Base-by-base conservation (phyloP, 2,329 filamentous ascomycete genomes). In the Ramichloridium luteum region DNA sequence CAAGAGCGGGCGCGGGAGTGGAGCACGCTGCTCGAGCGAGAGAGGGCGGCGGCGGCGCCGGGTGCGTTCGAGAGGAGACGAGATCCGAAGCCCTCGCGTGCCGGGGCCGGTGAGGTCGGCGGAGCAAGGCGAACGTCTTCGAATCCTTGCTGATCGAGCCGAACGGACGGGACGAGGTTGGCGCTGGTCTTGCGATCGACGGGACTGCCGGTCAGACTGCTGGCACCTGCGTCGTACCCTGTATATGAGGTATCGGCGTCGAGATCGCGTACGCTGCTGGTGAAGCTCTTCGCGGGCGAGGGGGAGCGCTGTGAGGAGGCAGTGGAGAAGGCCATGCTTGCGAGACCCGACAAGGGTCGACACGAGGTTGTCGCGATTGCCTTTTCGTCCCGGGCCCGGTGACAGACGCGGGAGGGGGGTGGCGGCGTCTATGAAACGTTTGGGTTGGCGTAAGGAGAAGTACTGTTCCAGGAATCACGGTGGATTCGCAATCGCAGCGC, bases 1-100 rank as follows among this genome's bases (percentile, higher is more conserved):
- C 52, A 39, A n/a, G 48, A 49, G 30, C 43, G 49, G 8, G 51
- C 48, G 17, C 50, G 42, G 22, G 44, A 45, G 31, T 53, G 50
- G 6, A 54, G 34, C 6, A 48, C 39, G 12, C 40, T 43, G 22
- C 43, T 41, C 16, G 48, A 49, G 15, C 50, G 43, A 16, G 43
- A 36, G 26, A 54, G 31, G n/a, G 47, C 49, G 17, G 48, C 44
- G 5, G 48, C 48, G 27, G 49, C 43, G 15, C 44, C 44, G 26
- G 45, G 46, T 15, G 45, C 41, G 27, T 42, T 45, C 6, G 49
- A 49, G 12, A 49, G 34, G 14, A 50, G 30, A 22, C 48, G 34
- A 5, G 43, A 44, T 13, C 45, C 44, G 8, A 53, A 37, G 6
- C 45, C 46, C 28, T 44, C 44, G 27, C 43, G 37, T 13, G 40